These are phyloP conservation scores for Trichoderma cornu-damae DNA, from an alignment of 2,329 filamentous ascomycete genomes.

Conservation along the genomic window DNA sequence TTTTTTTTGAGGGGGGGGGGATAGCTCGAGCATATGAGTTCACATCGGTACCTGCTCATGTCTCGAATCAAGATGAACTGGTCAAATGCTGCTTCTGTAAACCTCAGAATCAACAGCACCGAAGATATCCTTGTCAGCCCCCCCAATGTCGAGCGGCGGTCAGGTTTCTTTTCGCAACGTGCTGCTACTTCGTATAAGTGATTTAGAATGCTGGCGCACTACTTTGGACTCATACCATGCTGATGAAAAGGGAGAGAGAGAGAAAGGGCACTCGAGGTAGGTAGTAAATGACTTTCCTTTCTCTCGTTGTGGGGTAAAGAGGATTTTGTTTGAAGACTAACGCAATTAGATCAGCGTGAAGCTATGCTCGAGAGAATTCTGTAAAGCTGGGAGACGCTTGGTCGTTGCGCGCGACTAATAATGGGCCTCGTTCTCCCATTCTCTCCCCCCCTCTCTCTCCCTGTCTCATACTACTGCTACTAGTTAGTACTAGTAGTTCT, in stretches of 20 bases:
- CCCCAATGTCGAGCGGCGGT: not conserved
- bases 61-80: not conserved
- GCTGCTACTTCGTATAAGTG: not conserved
- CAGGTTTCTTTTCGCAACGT: not conserved
- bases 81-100: not conserved
- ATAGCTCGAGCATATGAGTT: not conserved
- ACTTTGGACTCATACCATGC: not conserved
- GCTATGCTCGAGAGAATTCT: not conserved
- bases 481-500: not conserved
- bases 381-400: not conserved
- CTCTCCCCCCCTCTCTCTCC: no score
- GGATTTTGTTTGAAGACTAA: not conserved
- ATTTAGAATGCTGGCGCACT: not conserved
- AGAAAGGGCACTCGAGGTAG: not conserved
- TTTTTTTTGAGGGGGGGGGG: not conserved
- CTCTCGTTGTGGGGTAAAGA: not conserved
- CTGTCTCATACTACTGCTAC: not conserved
- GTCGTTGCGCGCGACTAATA: not conserved
- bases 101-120: no score
- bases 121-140: not conserved
- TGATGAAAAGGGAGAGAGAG: no score
- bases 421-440: not conserved
- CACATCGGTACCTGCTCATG: not conserved
- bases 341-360: not conserved
- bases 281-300: not conserved